These are phyloP conservation scores for Pseudozyma hubeiensis DNA, from an alignment of 1,284 basidiomycete genomes.

Conservation along the genomic window DNA sequence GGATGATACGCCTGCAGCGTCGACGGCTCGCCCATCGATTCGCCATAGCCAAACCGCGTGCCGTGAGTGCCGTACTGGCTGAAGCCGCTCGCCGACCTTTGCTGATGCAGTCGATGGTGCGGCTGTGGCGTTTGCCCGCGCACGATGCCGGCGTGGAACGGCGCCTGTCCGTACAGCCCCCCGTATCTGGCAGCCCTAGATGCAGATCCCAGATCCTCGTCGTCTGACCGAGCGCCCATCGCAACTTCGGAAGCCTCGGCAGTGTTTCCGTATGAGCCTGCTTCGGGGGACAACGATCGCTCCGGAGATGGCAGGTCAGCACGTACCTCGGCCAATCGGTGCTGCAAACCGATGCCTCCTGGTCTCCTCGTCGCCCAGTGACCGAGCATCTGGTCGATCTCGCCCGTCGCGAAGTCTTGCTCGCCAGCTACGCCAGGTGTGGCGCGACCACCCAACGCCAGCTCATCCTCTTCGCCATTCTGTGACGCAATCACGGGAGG, in stretches of 20 bases:
- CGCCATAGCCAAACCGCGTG: conserved; percentile 31
- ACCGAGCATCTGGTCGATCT: conserved; percentile 62
- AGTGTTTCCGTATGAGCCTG: neutral
- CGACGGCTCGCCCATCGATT: conserved; percentile 44
- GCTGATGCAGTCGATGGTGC: conserved; percentile 48
- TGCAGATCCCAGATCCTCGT: conserved; percentile 36
- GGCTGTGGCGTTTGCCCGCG: conserved; percentile 44
- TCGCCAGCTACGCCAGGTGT: conserved; percentile 44
- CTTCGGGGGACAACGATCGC: conserved; percentile 40
- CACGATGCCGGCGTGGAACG: conserved; percentile 17
- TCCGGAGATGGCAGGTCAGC: conserved; percentile 40
- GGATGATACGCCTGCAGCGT: conserved; percentile 34
- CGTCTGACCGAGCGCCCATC: conserved; percentile 45
- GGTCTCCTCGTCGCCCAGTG: conserved; percentile 43
- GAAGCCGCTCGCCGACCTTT: conserved; percentile 44
- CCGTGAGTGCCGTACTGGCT: conserved; percentile 22
- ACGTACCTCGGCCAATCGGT: conserved; percentile 39
- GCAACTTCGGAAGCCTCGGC: conserved; percentile 21
- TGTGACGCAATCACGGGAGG: conserved; percentile 64
- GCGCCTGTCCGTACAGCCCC: conserved; percentile 72
- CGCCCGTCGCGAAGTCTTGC: conserved; percentile 56
- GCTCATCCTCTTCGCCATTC: conserved; percentile 46
- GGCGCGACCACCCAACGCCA: conserved; percentile 52
- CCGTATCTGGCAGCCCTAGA: conserved; percentile 80
- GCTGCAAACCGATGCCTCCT: conserved; percentile 26